Conservation (phyloP, 768 basidiomycete species). For the Leccinum olivaceopallidum region DNA sequence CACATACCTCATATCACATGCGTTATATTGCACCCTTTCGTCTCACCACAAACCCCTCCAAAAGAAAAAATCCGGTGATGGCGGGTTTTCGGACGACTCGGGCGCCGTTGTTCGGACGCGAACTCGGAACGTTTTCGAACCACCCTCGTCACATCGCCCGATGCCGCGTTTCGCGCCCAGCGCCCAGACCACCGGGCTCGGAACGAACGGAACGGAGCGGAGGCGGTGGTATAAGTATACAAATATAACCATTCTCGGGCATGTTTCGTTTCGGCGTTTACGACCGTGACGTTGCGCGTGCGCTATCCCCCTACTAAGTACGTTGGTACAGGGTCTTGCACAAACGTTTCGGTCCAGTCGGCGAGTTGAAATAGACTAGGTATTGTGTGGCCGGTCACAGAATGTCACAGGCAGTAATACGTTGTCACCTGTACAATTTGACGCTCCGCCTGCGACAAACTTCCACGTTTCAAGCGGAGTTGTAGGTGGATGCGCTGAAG, state of each 20-base stretch:
- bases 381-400: no score
- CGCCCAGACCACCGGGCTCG: not conserved
- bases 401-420: no score
- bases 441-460: no score
- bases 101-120: conserved; percentile 5
- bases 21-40: not conserved
- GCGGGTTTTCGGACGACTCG: not conserved
- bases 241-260: conserved; percentile 7
- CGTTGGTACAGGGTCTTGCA: no score
- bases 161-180: not conserved
- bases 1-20: not conserved
- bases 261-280: conserved; percentile 14
- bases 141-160: not conserved
- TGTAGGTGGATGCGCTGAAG: no score
- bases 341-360: no score
- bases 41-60: not conserved
- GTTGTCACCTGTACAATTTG: no score
- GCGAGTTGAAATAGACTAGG: no score
- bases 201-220: not conserved
- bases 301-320: conserved; percentile 10
- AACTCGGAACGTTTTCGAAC: not conserved
- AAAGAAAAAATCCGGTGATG: not conserved
- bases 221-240: not conserved
- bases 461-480: no score
- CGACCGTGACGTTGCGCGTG: conserved; percentile 9